Conservation (phyloP, 306 rosid species). For the Gastrolobium bilobum region DNA sequence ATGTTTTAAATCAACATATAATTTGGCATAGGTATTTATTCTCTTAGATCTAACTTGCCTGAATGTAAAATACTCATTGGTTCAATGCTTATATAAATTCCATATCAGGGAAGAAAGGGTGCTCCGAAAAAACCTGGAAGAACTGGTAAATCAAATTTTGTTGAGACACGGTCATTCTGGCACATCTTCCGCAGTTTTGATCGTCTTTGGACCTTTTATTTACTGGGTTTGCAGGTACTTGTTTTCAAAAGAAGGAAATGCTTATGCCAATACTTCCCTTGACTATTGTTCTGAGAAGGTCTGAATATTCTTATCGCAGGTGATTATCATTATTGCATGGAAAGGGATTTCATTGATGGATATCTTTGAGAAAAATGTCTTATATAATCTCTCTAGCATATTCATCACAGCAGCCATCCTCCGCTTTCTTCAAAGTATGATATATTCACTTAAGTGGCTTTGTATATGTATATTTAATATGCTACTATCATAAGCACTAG, state of each 20-base stretch:
- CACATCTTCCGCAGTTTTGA: slow-evolving; percentile 91
- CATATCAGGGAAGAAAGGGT: slow-evolving; percentile 79
- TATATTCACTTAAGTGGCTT: slow-evolving; percentile 43
- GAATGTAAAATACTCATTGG: slow-evolving; percentile 21
- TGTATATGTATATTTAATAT: slow-evolving; percentile 33
- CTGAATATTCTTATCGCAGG: slow-evolving; percentile 59
- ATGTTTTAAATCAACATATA: slow-evolving; percentile 88
- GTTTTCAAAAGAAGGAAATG: slow-evolving; percentile 45
- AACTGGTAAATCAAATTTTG: slow-evolving; percentile 86
- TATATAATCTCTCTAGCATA: slow-evolving; percentile 80
- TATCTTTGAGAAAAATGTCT: slow-evolving; percentile 68
- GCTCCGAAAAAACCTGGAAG: slow-evolving; percentile 63
- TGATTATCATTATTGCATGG: slow-evolving; percentile 81
- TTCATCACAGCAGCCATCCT: slow-evolving; percentile 96
- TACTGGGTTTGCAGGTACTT: slow-evolving; percentile 87
- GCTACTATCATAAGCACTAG: slow-evolving; percentile 37
- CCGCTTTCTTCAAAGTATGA: slow-evolving; percentile 91
- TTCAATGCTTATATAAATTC: slow-evolving; percentile 43
- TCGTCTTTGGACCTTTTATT: slow-evolving; percentile 94
- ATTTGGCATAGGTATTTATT: slow-evolving; percentile 62
- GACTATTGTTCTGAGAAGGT: slow-evolving; percentile 42
- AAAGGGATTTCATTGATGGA: slow-evolving; percentile 63
- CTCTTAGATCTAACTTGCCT: slow-evolving; percentile 27
- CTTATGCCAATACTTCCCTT: slow-evolving; percentile 21
- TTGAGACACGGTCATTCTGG: slow-evolving; percentile 92